Percentiles rank a stretch among this genome's conserved stretches.
Conservation (phyloP, 164 flowering plant genomes). For the Piper longum region DNA sequence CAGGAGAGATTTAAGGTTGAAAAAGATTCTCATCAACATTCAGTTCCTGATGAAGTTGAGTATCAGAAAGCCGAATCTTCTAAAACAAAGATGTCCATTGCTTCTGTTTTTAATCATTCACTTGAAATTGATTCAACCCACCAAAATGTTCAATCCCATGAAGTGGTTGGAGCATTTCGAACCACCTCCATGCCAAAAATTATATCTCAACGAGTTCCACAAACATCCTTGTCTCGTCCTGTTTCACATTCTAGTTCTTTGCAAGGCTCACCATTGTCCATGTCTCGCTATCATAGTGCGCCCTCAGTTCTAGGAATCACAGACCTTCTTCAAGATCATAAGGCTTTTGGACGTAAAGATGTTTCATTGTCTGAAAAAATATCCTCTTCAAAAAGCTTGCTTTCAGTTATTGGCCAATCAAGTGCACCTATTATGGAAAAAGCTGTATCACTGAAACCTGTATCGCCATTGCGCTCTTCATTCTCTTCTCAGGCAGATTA, state of each 20-base stretch:
- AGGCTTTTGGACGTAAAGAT: conserved; percentile 13
- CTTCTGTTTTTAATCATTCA: conserved; percentile 6
- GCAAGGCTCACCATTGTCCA: conserved; percentile 47
- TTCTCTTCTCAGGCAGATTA: conserved; percentile 5
- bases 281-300: conserved; percentile 56
- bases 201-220: conserved; percentile 32
- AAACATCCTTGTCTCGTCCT: conserved; percentile 31
- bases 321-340: conserved; percentile 45
- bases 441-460: conserved; percentile 7
- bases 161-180: conserved; percentile 5
- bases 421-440: conserved; percentile 1
- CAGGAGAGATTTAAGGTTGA: not conserved
- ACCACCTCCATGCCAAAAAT: conserved; percentile 35
- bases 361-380: conserved; percentile 3
- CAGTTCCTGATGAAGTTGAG: conserved; percentile 1
- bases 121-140: conserved; percentile 10
- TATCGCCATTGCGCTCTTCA: conserved; percentile 22
- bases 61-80: conserved; percentile 6
- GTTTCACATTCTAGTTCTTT: conserved; percentile 31
- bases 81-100: conserved; percentile 9
- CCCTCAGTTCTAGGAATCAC: conserved; percentile 69
- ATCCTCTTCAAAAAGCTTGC: conserved; percentile 1
- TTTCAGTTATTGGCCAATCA: not conserved
- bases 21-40: conserved; percentile 7
- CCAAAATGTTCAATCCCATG: conserved; percentile 22